A percentile compares a stretch with the other conserved stretches of the same genome.
These are phyloP conservation scores for Penicillium brasilianum DNA, from an alignment of 2,329 filamentous ascomycete species.

Conservation along the genomic window DNA sequence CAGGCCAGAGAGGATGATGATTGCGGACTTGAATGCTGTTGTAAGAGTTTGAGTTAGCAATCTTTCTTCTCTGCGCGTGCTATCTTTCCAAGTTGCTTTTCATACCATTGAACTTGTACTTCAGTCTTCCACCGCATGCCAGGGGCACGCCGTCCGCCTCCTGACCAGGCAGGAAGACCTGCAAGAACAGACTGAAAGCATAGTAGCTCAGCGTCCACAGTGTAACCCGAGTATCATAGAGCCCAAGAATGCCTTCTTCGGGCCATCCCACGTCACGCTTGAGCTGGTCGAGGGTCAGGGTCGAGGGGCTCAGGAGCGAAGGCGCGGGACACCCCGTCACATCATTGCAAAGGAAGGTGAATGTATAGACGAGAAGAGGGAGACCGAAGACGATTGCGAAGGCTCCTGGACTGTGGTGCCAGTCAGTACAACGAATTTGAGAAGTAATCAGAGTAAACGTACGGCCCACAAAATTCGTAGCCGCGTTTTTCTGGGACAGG, in stretches of 20 bases:
- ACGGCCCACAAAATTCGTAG: conserved; percentile 56
- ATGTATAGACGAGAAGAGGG: conserved; percentile 76
- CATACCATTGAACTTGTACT: conserved; percentile 80
- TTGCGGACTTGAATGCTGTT: conserved; percentile 74
- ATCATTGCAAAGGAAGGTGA: conserved; percentile 90
- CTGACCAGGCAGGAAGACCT: conserved; percentile 75
- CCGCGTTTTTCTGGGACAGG: conserved; percentile 48
- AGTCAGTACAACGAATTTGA: conserved; percentile 20
- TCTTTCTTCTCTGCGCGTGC: background rate
- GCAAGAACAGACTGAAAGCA: conserved; percentile 72
- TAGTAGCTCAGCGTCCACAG: conserved; percentile 80
- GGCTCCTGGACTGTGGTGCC: conserved; percentile 68
- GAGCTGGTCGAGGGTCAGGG: conserved; percentile 71
- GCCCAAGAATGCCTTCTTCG: conserved; percentile 68
- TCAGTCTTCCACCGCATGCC: conserved; percentile 71
- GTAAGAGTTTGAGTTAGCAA: background rate
- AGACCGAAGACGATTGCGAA: conserved; percentile 79
- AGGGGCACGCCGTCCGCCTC: conserved; percentile 74
- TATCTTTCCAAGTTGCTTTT: background rate
- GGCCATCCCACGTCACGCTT: conserved; percentile 86
- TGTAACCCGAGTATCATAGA: conserved; percentile 72
- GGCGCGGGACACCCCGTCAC: conserved; percentile 88
- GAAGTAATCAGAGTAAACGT: conserved; percentile 30
- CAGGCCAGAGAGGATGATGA: conserved; percentile 72
- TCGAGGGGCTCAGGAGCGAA: conserved; percentile 74